These are phyloP conservation scores for Passalora sequoiae DNA, from an alignment of 2,329 filamentous ascomycete genomes.

Conservation along the genomic window DNA sequence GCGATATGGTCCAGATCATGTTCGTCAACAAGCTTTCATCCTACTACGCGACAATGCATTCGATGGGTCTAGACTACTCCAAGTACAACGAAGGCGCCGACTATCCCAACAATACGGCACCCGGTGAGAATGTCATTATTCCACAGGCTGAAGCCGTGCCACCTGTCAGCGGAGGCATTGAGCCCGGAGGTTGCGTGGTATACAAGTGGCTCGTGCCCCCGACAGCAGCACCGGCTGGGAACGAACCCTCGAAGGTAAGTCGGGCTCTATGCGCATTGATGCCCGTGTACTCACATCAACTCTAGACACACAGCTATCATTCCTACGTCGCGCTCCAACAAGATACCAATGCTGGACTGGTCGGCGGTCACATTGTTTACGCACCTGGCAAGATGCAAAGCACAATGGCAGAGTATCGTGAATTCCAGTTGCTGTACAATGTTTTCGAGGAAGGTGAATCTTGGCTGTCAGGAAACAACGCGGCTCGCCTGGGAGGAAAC, in stretches of 20 bases:
- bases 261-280: too few species aligned
- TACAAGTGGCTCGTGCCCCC: constrained; percentile 28
- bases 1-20: constrained; percentile 29
- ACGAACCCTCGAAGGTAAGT: constrained; percentile 13
- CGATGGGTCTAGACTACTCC: constrained; percentile 27
- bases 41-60: constrained; percentile 29
- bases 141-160: too few species aligned
- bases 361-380: constrained; percentile 29
- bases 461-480: constrained; percentile 24
- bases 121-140: too few species aligned
- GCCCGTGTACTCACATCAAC: not conserved
- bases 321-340: constrained; percentile 27
- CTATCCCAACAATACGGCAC: too few species aligned
- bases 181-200: constrained; percentile 24
- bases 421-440: constrained; percentile 27
- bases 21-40: constrained; percentile 25
- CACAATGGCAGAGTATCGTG: constrained; percentile 27
- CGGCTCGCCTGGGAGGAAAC: constrained; percentile 4
- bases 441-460: constrained; percentile 26
- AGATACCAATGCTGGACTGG: constrained; percentile 26
- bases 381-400: constrained; percentile 24
- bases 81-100: constrained; percentile 24
- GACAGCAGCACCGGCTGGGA: constrained; percentile 14
- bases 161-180: constrained; percentile 8
- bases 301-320: constrained; percentile 24